A percentile compares a stretch with the other conserved stretches of the same genome.
Evolutionary conservation across 805 yeast species (phyloP).

Genomic region (Lachancea quebecensis): DNA sequence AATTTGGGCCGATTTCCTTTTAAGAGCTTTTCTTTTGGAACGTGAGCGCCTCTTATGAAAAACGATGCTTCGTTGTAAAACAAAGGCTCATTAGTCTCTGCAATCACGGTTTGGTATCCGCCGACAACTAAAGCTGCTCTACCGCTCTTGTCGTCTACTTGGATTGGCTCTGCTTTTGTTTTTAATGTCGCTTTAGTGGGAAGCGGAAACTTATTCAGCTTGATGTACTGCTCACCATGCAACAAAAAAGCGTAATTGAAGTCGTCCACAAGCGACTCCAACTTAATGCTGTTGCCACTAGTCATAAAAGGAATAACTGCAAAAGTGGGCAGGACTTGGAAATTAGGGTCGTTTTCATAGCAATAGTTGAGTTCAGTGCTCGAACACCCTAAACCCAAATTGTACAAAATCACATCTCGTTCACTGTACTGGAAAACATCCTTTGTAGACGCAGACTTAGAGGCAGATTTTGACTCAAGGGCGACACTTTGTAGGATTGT

Average conservation of each 20-base stretch:
- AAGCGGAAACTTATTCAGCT: slow-evolving; percentile 65
- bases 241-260: slow-evolving; percentile 84
- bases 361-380: slow-evolving; percentile 69
- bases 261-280: slow-evolving; percentile 59
- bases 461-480: slow-evolving; percentile 36
- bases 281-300: slow-evolving; percentile 49
- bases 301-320: slow-evolving; percentile 85
- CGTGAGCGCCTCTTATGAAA: slow-evolving; percentile 67
- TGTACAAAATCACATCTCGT: slow-evolving; percentile 74
- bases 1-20: slow-evolving; percentile 46
- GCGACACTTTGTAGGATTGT: slow-evolving; percentile 62
- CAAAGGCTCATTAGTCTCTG: slow-evolving; percentile 56
- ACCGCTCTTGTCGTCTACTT: slow-evolving; percentile 75
- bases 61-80: slow-evolving; percentile 79
- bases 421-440: slow-evolving; percentile 50
- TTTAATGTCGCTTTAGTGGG: slow-evolving; percentile 61
- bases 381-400: slow-evolving; percentile 82
- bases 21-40: slow-evolving; percentile 45
- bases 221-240: slow-evolving; percentile 93
- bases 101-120: slow-evolving; percentile 65
- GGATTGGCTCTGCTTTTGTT: slow-evolving; percentile 62
- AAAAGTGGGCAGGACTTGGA: slow-evolving; percentile 82
- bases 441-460: slow-evolving; percentile 35
- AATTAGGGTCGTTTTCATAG: slow-evolving; percentile 69
- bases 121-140: slow-evolving; percentile 73